A percentile compares a stretch with the other conserved stretches of the same genome.
Conservation (phyloP, 805 yeast species). For the Wickerhamia fluorescens region DNA sequence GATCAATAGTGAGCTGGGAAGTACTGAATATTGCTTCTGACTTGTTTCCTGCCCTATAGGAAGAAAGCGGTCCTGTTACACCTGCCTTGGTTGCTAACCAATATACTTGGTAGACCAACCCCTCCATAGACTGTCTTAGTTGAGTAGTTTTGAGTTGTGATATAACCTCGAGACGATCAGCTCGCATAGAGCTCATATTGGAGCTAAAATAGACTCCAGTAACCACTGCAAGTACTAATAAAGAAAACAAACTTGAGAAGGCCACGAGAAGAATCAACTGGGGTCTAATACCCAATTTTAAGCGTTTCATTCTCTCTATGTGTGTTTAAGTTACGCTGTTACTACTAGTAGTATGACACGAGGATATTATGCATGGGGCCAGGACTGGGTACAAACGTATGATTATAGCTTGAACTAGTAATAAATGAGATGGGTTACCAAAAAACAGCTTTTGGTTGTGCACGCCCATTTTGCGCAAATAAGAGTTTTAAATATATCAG, state of each 20-base stretch:
- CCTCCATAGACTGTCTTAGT: slow-evolving; percentile 58
- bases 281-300: slow-evolving; percentile 61
- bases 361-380: too few species aligned
- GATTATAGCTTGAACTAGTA: too few species aligned
- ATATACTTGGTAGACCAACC: slow-evolving; percentile 59
- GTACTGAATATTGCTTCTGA: slow-evolving; percentile 36
- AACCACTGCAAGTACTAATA: slow-evolving; percentile 66
- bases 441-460: too few species aligned
- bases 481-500: too few species aligned
- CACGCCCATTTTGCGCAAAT: too few species aligned
- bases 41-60: slow-evolving; percentile 67
- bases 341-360: too few species aligned
- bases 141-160: slow-evolving; percentile 80
- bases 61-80: slow-evolving; percentile 52
- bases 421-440: too few species aligned
- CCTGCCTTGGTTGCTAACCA: slow-evolving; percentile 58
- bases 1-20: slow-evolving; percentile 44
- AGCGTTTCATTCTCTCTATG: slow-evolving; percentile 20
- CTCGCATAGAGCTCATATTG: slow-evolving; percentile 54
- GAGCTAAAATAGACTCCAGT: slow-evolving; percentile 65
- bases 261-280: slow-evolving; percentile 70
- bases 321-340: too few species aligned
- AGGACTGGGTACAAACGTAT: too few species aligned
- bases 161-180: slow-evolving; percentile 67
- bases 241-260: slow-evolving; percentile 60